Base-by-base conservation (phyloP, 306 rosid genomes). In the Herpetospermum pedunculosum region DNA sequence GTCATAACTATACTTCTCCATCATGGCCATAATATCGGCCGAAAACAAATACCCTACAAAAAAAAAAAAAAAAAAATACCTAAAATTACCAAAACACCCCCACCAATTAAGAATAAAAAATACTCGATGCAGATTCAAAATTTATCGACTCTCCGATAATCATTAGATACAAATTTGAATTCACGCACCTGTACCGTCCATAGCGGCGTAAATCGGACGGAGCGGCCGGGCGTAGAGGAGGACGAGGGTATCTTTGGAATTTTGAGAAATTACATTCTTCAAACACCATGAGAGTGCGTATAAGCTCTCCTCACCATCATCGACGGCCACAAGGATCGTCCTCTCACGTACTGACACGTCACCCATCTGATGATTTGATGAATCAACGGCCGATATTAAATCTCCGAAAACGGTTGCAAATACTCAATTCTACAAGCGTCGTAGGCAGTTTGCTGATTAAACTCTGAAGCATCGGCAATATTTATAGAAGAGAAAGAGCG, bases 261-360 rank as follows among this genome's bases (percentile, higher is more conserved):
- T 88, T 37, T 68, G 48, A 2, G 83, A 72, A 12, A 77, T 28
- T 1, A 94, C 74, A 75, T 94, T 91, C 67, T 84, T 83, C 9
- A 91, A 81, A 59, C 92, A 85, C 98, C 96, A 94, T 2, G 97
- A 86, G 25, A 91, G 90, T 1, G 96, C 96, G 65, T 88, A 69
- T 80, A 80, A 55, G 84, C 99, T 91, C 84, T 94, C 97, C n/a
- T 91, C 97, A 0, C 96, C 90, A 41, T 88, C 96, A 23, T 91
- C 99, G 3, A 94, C 90, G 10, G 97, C 96, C 85, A 89, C 92
- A 48, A 94, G 73, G 74, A 94, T 89, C 83, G 81, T 78, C 46
- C 98, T 83, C 74, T 84, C 86, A 1, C 68, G 81, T 16, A 47
- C 83, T 48, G 78, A 75, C 48, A 44, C 81, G 18, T 80, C 86